Percentiles rank a stretch among this genome's conserved stretches.
Evolutionary conservation across 2,329 filamentous ascomycete genomes (phyloP).

Genomic region (Paracorniculantispora psalliotae): DNA sequence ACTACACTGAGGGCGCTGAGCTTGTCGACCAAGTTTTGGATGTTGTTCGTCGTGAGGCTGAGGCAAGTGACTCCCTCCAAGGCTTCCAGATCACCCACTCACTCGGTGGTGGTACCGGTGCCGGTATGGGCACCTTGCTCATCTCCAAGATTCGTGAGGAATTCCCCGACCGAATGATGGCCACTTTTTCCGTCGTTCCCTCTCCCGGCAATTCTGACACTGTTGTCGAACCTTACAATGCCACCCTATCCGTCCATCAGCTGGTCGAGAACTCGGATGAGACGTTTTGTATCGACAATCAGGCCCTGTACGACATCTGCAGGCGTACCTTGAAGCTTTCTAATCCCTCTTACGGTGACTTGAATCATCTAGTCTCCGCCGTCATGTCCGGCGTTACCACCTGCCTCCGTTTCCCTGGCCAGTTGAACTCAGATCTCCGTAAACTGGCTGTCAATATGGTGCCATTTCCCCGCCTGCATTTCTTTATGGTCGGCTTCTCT

Average conservation of each 20-base stretch:
- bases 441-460: constrained; percentile 99
- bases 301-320: constrained; percentile 99
- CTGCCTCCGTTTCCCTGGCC: constrained; percentile 97
- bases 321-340: constrained; percentile 99
- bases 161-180: constrained; percentile 99
- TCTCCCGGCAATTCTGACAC: constrained; percentile 99
- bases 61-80: constrained; percentile 98
- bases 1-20: constrained; percentile 99
- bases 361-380: constrained; percentile 98
- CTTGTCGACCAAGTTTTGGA: constrained; percentile 97
- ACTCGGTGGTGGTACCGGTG: constrained; percentile 99
- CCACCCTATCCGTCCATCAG: constrained; percentile 97
- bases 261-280: constrained; percentile 99
- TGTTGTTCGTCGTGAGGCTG: constrained; percentile 96
- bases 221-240: constrained; percentile 99
- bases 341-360: constrained; percentile 96
- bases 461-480: constrained; percentile 99
- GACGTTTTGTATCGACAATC: constrained; percentile 99
- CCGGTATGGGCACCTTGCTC: constrained; percentile 98
- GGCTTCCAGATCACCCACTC: constrained; percentile 99
- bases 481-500: constrained; percentile 99
- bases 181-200: constrained; percentile 97
- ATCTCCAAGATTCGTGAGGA: constrained; percentile 99
- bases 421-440: constrained; percentile 99
- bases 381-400: constrained; percentile 99